Evolutionary conservation across 2,329 filamentous ascomycete genomes (phyloP).

Genomic region (Zopfia rhizophila): DNA sequence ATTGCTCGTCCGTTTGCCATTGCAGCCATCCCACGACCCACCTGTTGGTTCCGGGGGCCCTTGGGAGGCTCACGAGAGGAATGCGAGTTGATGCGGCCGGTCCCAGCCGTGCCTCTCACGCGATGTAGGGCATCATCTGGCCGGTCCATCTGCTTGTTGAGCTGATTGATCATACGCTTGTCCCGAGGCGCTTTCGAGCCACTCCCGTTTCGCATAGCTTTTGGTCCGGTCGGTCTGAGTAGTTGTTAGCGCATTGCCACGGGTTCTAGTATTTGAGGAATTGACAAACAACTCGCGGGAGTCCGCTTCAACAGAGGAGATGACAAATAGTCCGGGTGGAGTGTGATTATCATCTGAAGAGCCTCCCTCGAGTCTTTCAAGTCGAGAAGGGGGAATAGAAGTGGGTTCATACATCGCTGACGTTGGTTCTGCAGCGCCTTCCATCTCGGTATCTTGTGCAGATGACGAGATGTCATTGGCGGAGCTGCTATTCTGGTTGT

Average conservation of each 20-base stretch:
- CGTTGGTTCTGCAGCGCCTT: conserved; percentile 59
- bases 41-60: conserved; percentile 69
- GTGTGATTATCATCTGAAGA: conserved; percentile 2
- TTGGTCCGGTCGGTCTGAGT: conserved; percentile 89
- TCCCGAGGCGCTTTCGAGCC: conserved; percentile 64
- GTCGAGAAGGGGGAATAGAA: conserved; percentile 1
- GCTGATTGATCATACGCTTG: conserved; percentile 85
- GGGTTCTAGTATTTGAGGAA: not conserved
- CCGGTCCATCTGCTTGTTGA: conserved; percentile 85
- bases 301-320: conserved; percentile 1
- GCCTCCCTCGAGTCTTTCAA: not conserved
- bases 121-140: conserved; percentile 80
- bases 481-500: conserved; percentile 36
- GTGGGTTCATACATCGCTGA: conserved; percentile 56
- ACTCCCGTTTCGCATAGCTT: conserved; percentile 82
- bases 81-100: conserved; percentile 84
- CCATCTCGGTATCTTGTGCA: conserved; percentile 76
- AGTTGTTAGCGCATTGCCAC: conserved; percentile 27
- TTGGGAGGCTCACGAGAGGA: conserved; percentile 72
- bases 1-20: conserved; percentile 53
- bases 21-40: conserved; percentile 45
- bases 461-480: conserved; percentile 45
- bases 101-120: conserved; percentile 74
- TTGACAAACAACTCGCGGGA: too few relatives aligned
- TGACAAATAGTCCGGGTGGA: too few relatives aligned